Percentiles rank a stretch among this genome's conserved stretches.
Conservation (phyloP, 192 early-diverging fungal genomes). For the Backusella luteola region DNA sequence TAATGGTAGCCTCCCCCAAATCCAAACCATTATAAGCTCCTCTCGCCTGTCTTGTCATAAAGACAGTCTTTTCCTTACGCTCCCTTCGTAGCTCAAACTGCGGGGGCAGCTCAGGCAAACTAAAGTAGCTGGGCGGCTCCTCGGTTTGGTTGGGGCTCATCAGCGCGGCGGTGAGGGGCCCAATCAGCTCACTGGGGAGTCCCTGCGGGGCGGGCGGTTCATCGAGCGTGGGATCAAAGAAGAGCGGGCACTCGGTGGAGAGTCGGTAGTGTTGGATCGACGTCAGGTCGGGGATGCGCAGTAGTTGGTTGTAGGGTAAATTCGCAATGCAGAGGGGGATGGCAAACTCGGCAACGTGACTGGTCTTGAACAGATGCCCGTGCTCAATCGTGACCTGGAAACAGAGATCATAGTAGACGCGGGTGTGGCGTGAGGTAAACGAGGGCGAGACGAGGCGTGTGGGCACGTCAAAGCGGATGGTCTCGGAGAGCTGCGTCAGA, state of each 20-base stretch:
- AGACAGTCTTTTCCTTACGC: neutral
- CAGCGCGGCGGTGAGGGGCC: slow-evolving; percentile 1
- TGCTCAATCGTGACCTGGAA: slow-evolving; percentile 30
- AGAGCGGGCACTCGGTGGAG: slow-evolving; percentile 24
- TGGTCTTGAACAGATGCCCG: slow-evolving; percentile 36
- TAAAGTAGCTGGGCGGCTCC: slow-evolving; percentile 18
- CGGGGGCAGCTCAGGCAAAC: neutral
- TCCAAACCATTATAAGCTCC: neutral
- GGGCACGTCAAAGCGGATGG: slow-evolving; percentile 32
- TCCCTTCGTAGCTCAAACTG: slow-evolving; percentile 24
- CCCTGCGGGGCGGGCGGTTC: slow-evolving; percentile 26
- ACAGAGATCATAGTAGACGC: slow-evolving; percentile 40
- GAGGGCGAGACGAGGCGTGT: slow-evolving; percentile 42
- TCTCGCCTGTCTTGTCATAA: neutral
- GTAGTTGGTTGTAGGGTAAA: slow-evolving; percentile 35
- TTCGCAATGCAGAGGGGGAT: slow-evolving; percentile 42
- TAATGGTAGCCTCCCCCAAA: slow-evolving; percentile 9
- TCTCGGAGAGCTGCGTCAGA: slow-evolving; percentile 12
- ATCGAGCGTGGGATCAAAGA: slow-evolving; percentile 39
- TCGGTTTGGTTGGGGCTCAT: slow-evolving; percentile 10
- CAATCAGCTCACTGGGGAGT: neutral
- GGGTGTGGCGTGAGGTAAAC: slow-evolving; percentile 38
- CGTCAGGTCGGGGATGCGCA: slow-evolving; percentile 33
- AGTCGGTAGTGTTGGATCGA: slow-evolving; percentile 25
- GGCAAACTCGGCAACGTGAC: slow-evolving; percentile 32